phyloP scores from a whole-genome alignment of 306 rosid genomes.

The Cucurbita ficifolia region DNA sequence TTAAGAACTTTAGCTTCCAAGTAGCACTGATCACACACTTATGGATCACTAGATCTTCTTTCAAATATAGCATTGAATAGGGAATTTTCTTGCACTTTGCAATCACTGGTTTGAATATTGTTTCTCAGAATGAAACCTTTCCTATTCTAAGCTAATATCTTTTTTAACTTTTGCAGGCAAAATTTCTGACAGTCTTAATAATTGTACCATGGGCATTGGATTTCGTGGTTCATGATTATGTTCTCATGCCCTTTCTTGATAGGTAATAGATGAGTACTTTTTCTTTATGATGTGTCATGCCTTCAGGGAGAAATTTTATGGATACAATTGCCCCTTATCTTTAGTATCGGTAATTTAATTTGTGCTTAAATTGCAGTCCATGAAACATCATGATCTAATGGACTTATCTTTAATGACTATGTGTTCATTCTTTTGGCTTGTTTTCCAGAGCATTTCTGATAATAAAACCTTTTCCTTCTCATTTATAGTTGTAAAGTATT shows the following conservation, averaged over 20 bases:
- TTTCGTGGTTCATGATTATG: constrained; percentile 81
- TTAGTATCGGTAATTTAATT: background rate
- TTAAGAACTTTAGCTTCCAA: background rate
- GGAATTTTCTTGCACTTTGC: background rate
- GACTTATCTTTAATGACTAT: background rate
- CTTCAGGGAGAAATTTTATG: background rate
- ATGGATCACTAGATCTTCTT: background rate
- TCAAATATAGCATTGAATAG: background rate
- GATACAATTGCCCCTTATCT: background rate
- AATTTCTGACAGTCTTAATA: constrained; percentile 65
- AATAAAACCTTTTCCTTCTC: background rate
- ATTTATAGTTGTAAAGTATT: background rate
- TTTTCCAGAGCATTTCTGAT: background rate
- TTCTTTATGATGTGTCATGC: background rate
- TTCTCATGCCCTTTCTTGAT: constrained; percentile 90
- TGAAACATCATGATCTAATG: background rate
- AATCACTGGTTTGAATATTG: background rate
- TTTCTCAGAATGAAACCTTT: background rate
- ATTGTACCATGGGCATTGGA: constrained; percentile 82
- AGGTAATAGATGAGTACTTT: constrained; percentile 28
- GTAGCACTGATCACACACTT: background rate
- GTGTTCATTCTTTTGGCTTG: background rate
- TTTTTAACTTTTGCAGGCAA: constrained; percentile 45
- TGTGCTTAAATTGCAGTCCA: background rate
- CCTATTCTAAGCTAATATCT: constrained; percentile 7